phyloP scores from a whole-genome alignment of 176 grass and related monocot species.

The Miscanthus lutarioriparius region DNA sequence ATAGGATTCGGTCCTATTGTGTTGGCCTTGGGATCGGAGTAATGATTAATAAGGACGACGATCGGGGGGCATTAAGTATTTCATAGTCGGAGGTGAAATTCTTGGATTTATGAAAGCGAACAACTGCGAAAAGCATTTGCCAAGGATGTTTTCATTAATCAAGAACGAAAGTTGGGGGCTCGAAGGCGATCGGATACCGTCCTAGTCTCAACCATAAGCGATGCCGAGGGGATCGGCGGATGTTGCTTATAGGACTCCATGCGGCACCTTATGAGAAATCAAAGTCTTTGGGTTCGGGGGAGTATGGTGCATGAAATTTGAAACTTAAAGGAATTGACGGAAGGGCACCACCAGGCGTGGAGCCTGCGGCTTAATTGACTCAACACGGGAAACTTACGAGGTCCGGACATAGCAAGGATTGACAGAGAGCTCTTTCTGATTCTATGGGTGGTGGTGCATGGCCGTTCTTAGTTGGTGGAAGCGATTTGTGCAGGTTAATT shows the following conservation, averaged over 20 bases:
- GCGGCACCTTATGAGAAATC: slow-evolving; percentile 79
- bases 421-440: no score
- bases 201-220: slow-evolving; percentile 74
- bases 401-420: no score
- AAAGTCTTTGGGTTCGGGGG: slow-evolving; percentile 74
- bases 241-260: slow-evolving; percentile 73
- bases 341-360: slow-evolving; percentile 39
- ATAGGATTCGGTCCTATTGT: no score
- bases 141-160: slow-evolving; percentile 78
- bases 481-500: slow-evolving; percentile 80
- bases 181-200: slow-evolving; percentile 59
- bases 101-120: slow-evolving; percentile 80
- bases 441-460: no score
- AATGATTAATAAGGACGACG: no score
- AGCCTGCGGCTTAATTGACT: no score
- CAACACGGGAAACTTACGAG: no score
- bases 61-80: slow-evolving; percentile 13
- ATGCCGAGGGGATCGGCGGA: slow-evolving; percentile 59
- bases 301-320: slow-evolving; percentile 78
- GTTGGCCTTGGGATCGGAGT: no score
- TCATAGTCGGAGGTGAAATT: slow-evolving; percentile 52
- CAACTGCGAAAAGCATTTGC: slow-evolving; percentile 73
- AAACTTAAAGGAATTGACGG: slow-evolving; percentile 36
- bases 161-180: slow-evolving; percentile 71
- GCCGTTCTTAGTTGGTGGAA: no score